Percentiles rank a stretch among this genome's conserved stretches.
phyloP scores from a whole-genome alignment of 768 basidiomycete genomes.

The Amanita fuliginea region DNA sequence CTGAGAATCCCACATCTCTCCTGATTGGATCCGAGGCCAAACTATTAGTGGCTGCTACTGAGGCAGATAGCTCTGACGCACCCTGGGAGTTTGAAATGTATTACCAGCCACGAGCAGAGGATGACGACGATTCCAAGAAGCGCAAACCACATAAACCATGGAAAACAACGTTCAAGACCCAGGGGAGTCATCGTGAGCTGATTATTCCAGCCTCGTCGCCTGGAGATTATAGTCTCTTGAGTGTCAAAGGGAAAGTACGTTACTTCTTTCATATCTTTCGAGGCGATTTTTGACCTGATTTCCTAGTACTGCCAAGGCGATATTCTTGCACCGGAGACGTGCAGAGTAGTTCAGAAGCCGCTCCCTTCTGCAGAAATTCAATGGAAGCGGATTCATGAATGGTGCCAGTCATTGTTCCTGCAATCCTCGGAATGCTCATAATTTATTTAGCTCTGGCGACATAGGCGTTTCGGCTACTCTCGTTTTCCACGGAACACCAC shows the following conservation, averaged over 20 bases:
- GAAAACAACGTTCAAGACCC: constrained; percentile 50
- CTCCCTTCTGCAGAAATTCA: constrained; percentile 75
- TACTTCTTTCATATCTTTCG: constrained; percentile 3
- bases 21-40: constrained; percentile 58
- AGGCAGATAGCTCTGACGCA: constrained; percentile 50
- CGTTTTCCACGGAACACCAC: constrained; percentile 79
- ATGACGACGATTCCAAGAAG: constrained; percentile 22
- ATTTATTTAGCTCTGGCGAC: constrained; percentile 60
- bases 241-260: constrained; percentile 58
- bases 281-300: constrained; percentile 6
- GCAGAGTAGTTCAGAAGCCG: constrained; percentile 66
- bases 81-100: constrained; percentile 57
- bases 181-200: constrained; percentile 31
- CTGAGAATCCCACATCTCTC: constrained; percentile 58
- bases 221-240: constrained; percentile 67
- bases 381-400: constrained; percentile 86
- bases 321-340: constrained; percentile 74
- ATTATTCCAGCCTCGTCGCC: constrained; percentile 44
- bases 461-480: constrained; percentile 85
- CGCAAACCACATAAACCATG: constrained; percentile 43
- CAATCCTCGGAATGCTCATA: neutral
- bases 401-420: constrained; percentile 29
- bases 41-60: constrained; percentile 40
- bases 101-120: constrained; percentile 40
- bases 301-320: constrained; percentile 66